Base-by-base conservation (phyloP, 345 rosid genomes). In the Capsella bursapastoris region DNA sequence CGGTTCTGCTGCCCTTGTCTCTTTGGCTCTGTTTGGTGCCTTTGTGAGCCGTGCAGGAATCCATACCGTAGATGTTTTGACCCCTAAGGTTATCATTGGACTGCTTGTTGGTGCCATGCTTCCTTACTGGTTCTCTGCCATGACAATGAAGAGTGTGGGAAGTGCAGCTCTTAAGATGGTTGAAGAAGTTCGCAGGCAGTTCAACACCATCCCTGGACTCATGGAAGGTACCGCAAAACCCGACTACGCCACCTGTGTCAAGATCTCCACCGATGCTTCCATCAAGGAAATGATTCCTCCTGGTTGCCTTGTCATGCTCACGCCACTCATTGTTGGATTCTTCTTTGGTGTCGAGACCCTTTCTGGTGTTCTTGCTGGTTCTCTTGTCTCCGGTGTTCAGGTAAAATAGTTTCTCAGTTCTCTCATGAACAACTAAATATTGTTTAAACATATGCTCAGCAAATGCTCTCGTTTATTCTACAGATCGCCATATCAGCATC, bases 131-230 rank as follows among this genome's bases (percentile, higher is more conserved):
- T 94, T 94, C 84, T 91, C 98, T 76, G 97, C 97, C 68, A 91
- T 94, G 98, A 94, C 97, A 49, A 91, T 91, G 97, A 94, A 94
- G 88, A 88, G 97, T 50, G 98, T 94, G 57, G 98, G 97, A 81
- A 91, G 90, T 73, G 95, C 97, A 55, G 98, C 98, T 66, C 74
- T 94, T 65, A 88, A 91, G 86, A 91, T 94, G 96, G 97, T 94
- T 77, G 97, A 94, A 85, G 98, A 90, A 72, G 97, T 90, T 45
- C 90, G 97, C 70, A 82, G 97, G 79, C 97, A 94, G 80, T 94
- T 94, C 83, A 94, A 94, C 85, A 90, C 89, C 77, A 94, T 90
- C 80, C 95, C 97, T 45, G 97, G 97, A 64, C 91, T 94, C 68
- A 85, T 94, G 93, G 98, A 94, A 72, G 98, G 97, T 64, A 79